Percentiles rank a stretch among this genome's conserved stretches.
Conservation (phyloP, 306 rosid species). For the Lablab purpureus region DNA sequence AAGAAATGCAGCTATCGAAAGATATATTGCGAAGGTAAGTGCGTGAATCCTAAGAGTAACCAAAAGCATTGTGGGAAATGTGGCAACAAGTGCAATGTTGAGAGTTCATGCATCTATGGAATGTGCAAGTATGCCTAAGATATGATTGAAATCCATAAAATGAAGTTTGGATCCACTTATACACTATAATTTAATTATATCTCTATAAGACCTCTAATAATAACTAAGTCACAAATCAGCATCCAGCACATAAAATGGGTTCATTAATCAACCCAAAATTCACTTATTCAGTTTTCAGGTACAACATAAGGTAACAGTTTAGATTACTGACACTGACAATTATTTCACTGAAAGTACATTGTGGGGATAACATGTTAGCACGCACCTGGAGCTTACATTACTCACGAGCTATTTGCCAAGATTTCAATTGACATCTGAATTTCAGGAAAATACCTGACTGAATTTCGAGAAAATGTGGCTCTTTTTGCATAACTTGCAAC, state of each 20-base stretch:
- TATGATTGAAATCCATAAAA: too few species aligned
- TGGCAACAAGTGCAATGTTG: constrained; percentile 58
- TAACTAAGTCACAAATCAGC: not conserved
- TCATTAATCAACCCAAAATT: not conserved
- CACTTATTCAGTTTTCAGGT: not conserved
- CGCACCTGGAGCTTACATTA: constrained; percentile 47
- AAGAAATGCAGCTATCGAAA: constrained; percentile 61
- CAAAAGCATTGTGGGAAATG: constrained; percentile 70
- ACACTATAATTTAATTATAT: too few species aligned
- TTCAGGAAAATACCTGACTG: constrained; percentile 24
- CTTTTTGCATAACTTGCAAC: constrained; percentile 38
- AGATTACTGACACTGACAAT: constrained; percentile 14
- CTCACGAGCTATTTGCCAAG: too few species aligned
- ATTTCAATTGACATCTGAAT: not conserved
- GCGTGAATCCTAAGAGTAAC: constrained; percentile 61
- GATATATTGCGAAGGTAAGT: constrained; percentile 70
- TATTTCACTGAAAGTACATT: constrained; percentile 31
- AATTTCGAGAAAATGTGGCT: constrained; percentile 40
- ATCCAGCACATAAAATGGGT: not conserved
- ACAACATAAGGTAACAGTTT: constrained; percentile 16
- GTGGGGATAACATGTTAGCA: not conserved
- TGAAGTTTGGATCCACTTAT: too few species aligned
- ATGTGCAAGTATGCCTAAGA: constrained; percentile 73
- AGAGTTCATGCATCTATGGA: constrained; percentile 57
- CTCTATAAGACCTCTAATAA: too few species aligned